Evolutionary conservation across 129 eudicot genomes (phyloP), one percentile per base, ranked within the genome.

Genomic region (Sambucus nigra): DNA sequence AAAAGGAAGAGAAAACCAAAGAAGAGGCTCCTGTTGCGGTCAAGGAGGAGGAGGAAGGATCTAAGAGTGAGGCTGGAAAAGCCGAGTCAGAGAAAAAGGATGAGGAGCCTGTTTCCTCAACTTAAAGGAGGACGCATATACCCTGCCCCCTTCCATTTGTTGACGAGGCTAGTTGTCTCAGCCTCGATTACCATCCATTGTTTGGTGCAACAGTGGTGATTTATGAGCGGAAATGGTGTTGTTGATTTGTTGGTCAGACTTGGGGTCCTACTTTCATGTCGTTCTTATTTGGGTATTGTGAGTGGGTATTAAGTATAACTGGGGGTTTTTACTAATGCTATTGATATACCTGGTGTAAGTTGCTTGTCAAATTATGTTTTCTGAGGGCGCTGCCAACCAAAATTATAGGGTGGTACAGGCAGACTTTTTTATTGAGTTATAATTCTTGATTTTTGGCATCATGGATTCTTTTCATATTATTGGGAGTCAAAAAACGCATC

Each of bases 31-130:
- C 63, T 15, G 53, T 57, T 23, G 59, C 59, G 5, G 59, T 20
- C 47, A 33, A 70, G 45, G 53, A 55, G 26, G 45, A 48, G 51
- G 58, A 27, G 39, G 70, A 47, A 9, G 32, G n/a, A n/a, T 67
- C 32, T 72, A 63, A n/a, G 41, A 56, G 33, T n/a, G 63, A 38
- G 33, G 21, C 71, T 24, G 69, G 60, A 41, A 66, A 73, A 23
- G 68, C 54, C 16, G 82, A 61, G 20, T 50, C 64, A 5, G 77
- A 63, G 33, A 69, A 82, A 57, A 66, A 82, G 61, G 70, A 47
- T 5, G 74, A 72, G 31, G 68, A 44, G 31, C 55, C 61, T n/a
- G 44, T 41, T 27, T 28, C 74, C n/a, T 63, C 55, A 23, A n/a
- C 68, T 4, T 60, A 52, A 39, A 25, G 17, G 17, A 21, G 7